Evolutionary conservation across 1,284 basidiomycete species (phyloP), one percentile per base, ranked within the genome.

Genomic region (Sanguinoderma infundibulare): DNA sequence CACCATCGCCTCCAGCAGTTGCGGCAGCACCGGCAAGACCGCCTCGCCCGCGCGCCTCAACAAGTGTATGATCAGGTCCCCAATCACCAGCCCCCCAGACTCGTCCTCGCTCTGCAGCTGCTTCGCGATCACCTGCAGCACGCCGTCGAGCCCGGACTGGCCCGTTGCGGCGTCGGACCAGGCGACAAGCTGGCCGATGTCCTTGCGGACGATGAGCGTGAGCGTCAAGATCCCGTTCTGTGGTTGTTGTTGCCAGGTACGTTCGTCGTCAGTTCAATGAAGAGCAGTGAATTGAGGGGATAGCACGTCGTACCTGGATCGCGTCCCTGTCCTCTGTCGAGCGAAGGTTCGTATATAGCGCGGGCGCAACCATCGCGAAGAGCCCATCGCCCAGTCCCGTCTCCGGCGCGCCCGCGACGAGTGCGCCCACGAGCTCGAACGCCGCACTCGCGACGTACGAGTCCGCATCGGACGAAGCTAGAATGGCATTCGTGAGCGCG

Each of bases 41-140:
- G 88, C 83, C 53, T 94, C 90, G 15, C 90, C 90, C 0, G 91
- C 89, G 60, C 85, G 86, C 22, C 97, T 84, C 62, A 99, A 81
- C 22, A 99, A 79, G 69, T 98, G 95, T 64, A 98, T 92, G 70
- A 99, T 93, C 44, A 99, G 81, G 72, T 98, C 96, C 40, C 97
- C 97, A 46, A 98, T 90, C 54, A 92, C 91, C 10, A 98, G 83
- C 12, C 96, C 96, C 40, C 94, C 95, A 2, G 94, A 91, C 75
- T 94, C 91, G 66, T 91, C 89, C 63, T 95, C 88, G 64, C 83
- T 89, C 57, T 88, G 84, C 14, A 98, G 81, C 53, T 92, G 83
- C 64, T 85, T 87, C 14, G 90, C 93, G 20, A 98, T 86, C 20
- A 96, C 78, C 20, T 81, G 81, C 47, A 97, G 81, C 24, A 92